Evolutionary conservation across 371 early-diverging fungal genomes (phyloP), one percentile per base, ranked within the genome.

Genomic region (Blyttiomyces sp.): DNA sequence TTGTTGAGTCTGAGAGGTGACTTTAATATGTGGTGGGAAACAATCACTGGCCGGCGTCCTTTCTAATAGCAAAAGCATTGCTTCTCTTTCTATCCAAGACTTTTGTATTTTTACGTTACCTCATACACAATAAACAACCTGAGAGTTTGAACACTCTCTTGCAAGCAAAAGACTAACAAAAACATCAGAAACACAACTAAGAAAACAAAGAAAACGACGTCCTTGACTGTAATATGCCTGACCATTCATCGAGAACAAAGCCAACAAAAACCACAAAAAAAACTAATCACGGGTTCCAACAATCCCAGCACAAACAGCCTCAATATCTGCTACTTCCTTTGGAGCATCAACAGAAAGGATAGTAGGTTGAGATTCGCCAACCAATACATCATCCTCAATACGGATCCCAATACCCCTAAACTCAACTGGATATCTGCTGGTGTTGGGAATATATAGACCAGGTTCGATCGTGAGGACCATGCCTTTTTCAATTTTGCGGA

Each of bases 381-480:
- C 82, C 6, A 87, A 84, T 1, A 96, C 84, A 71, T 96, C 89
- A 67, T 98, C 98, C 68, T 98, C 98, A 45, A 98, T 95, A 44
- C 98, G 88, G 33, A 98, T 89, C 16, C 94, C 96, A 55, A 92
- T 91, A 2, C 93, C 93, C 39, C 90, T 92, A 26, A 87, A 94
- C 62, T 86, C 75, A 49, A 78, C 75, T 2, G 96, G 95, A 68
- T 84, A 94, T 16, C 17, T 17, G 32, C 80, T 81, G 0, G 44
- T 28, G 28, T 80, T 77, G 0, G 96, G 96, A 32, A 95, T 86
- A 67, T 98, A 98, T 13, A 98, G 44, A 1, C 96, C 98, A 0
- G 98, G 96, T 68, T 98, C 85, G 44, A 97, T 89, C 0, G 98
- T 98, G 35, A 98, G 79, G 17, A 94, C 93, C 92, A 91, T 94